Conservation (phyloP, 345 rosid genomes). For the Citrus trifoliata region DNA sequence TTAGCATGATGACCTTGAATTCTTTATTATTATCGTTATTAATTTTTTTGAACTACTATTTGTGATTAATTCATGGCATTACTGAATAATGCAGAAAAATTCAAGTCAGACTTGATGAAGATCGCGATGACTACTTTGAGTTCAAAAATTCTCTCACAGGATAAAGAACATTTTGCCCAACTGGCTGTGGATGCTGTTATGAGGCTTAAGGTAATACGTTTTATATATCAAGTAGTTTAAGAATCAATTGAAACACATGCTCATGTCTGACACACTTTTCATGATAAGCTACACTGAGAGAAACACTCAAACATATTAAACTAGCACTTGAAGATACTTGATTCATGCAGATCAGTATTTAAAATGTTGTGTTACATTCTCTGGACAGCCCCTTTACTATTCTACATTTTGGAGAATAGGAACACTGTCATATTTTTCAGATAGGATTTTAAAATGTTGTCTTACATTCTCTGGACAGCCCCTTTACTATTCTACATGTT, state of each 20-base stretch:
- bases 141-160: slow-evolving; percentile 91
- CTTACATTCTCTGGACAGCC: neutral
- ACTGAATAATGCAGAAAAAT: slow-evolving; percentile 64
- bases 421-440: neutral
- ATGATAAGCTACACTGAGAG: neutral
- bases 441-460: neutral
- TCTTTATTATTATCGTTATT: neutral
- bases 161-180: slow-evolving; percentile 84
- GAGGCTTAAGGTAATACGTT: slow-evolving; percentile 65
- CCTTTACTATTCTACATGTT: neutral
- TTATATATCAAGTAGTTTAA: neutral
- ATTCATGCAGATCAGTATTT: neutral
- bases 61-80: slow-evolving; percentile 10
- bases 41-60: too few species aligned
- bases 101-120: slow-evolving; percentile 79
- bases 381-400: neutral
- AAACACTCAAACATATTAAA: neutral
- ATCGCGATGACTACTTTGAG: slow-evolving; percentile 93
- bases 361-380: neutral
- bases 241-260: neutral
- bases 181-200: slow-evolving; percentile 93
- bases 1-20: neutral
- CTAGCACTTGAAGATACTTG: neutral
- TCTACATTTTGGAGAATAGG: neutral
- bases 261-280: neutral